Conservation (phyloP, 106 monocot genomes). For the Dioscorea alata region DNA sequence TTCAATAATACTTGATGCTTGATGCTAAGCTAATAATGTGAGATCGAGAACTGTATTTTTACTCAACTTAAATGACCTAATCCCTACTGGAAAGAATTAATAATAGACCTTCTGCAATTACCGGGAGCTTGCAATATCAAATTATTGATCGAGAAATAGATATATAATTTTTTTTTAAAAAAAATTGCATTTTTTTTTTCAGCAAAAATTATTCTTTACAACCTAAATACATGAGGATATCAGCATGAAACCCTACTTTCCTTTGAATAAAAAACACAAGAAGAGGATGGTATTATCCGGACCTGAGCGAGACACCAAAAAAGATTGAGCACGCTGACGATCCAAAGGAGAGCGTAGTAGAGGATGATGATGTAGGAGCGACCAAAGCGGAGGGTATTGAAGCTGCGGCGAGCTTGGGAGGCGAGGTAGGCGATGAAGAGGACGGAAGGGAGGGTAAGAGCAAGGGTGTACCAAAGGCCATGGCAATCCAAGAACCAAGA, state of each 20-base stretch:
- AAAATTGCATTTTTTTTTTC: too few relatives aligned
- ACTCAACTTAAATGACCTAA: background rate
- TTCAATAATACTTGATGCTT: background rate
- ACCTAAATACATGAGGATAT: too few relatives aligned
- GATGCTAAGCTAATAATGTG: background rate
- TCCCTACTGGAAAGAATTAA: background rate
- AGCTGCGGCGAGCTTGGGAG: slow-evolving; percentile 53
- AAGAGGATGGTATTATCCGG: too few relatives aligned
- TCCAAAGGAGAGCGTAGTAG: slow-evolving; percentile 54
- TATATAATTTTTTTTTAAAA: background rate
- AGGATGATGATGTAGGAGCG: slow-evolving; percentile 53
- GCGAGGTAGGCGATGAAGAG: slow-evolving; percentile 58
- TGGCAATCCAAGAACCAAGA: slow-evolving; percentile 51
- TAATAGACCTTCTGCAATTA: background rate
- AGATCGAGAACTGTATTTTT: too few relatives aligned
- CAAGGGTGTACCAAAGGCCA: slow-evolving; percentile 38
- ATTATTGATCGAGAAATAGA: background rate
- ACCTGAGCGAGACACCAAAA: slow-evolving; percentile 69
- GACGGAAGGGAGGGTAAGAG: slow-evolving; percentile 47
- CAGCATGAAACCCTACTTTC: too few relatives aligned
- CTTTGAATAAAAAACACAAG: too few relatives aligned
- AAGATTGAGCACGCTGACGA: slow-evolving; percentile 52
- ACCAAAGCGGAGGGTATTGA: slow-evolving; percentile 47
- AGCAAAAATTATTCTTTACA: background rate
- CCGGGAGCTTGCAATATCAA: background rate